A percentile compares a stretch with the other conserved stretches of the same genome.
phyloP scores from a whole-genome alignment of 75 land plant species.

The Chamaecyparis obtusa region DNA sequence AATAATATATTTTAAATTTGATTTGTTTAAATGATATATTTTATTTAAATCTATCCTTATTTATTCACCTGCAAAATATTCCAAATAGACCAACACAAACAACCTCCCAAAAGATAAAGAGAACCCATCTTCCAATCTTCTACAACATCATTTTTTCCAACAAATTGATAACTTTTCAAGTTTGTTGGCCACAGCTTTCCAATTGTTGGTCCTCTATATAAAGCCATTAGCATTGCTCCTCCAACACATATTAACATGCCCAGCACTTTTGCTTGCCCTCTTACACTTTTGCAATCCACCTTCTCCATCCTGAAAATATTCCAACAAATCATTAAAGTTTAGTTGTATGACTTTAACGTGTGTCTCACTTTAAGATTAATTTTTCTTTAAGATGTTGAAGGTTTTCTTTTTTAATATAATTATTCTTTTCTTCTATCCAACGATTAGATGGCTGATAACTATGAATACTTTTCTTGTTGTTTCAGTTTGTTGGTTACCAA shows the following conservation, averaged over 20 bases:
- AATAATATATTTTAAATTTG: no score
- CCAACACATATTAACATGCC: not conserved
- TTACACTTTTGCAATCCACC: not conserved
- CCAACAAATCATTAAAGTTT: not conserved
- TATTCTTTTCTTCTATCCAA: no score
- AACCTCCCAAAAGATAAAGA: conserved; percentile 26
- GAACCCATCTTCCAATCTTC: conserved; percentile 36
- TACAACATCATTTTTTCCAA: not conserved
- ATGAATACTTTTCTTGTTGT: not conserved
- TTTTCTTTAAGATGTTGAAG: no score
- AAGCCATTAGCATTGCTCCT: conserved; percentile 1
- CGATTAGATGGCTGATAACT: no score
- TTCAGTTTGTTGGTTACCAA: not conserved
- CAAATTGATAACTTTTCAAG: no score
- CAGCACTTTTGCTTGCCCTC: conserved; percentile 1
- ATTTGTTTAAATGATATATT: no score
- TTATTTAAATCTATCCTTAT: no score
- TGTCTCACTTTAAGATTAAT: no score
- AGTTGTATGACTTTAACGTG: no score
- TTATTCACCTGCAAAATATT: conserved; percentile 39
- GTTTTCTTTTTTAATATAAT: no score
- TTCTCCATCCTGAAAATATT: not conserved
- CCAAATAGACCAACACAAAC: conserved; percentile 41
- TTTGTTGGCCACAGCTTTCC: not conserved
- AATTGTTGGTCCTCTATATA: not conserved